phyloP scores from a whole-genome alignment of 257 asterid genomes.

The Petrea volubilis region DNA sequence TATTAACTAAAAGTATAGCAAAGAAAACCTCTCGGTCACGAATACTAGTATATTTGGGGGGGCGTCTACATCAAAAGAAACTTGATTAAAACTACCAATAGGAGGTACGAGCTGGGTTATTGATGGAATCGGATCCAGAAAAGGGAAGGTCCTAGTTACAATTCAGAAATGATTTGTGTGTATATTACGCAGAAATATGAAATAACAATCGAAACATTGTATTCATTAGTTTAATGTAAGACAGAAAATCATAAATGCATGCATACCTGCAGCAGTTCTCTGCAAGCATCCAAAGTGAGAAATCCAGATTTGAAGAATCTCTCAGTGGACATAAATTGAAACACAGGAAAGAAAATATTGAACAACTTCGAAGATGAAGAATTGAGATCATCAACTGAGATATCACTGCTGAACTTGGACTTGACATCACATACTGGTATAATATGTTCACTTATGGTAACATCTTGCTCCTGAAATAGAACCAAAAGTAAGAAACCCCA shows the following conservation, averaged over 20 bases:
- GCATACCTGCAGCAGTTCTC: constrained; percentile 79
- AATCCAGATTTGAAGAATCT: constrained; percentile 71
- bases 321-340: constrained; percentile 64
- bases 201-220: neutral
- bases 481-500: constrained; percentile 85
- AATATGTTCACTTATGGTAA: constrained; percentile 33
- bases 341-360: constrained; percentile 56
- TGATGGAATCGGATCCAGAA: too few species aligned
- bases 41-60: neutral
- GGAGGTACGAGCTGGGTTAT: too few species aligned
- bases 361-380: constrained; percentile 48
- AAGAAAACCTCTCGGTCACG: constrained; percentile 1
- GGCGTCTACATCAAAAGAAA: too few species aligned
- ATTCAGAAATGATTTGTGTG: too few species aligned
- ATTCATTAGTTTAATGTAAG: constrained; percentile 18
- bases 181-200: too few species aligned
- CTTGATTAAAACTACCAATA: too few species aligned
- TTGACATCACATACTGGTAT: constrained; percentile 46
- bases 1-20: constrained; percentile 12
- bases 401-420: constrained; percentile 57
- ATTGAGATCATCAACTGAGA: constrained; percentile 48
- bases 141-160: too few species aligned
- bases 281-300: constrained; percentile 71
- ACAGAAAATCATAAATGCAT: constrained; percentile 1
- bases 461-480: constrained; percentile 81